phyloP scores from a whole-genome alignment of 352 stramenopile species.

The Pythium rishiriense region DNA sequence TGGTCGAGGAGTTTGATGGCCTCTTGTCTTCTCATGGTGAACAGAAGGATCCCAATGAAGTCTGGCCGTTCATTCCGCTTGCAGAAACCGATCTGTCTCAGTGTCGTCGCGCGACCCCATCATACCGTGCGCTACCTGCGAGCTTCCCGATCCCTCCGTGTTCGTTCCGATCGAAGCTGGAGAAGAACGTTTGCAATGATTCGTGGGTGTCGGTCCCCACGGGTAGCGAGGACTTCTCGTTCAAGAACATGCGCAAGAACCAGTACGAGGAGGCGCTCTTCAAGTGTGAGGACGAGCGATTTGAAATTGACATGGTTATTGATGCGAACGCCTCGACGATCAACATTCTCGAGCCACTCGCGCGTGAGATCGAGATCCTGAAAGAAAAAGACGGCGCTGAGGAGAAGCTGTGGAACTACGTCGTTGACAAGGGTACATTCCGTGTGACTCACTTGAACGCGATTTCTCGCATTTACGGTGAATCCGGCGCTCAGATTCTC shows the following conservation, averaged over 20 bases:
- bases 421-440: conserved; percentile 95
- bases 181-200: conserved; percentile 94
- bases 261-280: conserved; percentile 99
- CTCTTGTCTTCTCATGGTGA: conserved; percentile 75
- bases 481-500: conserved; percentile 88
- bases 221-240: conserved; percentile 98
- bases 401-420: conserved; percentile 83
- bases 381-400: conserved; percentile 64
- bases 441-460: conserved; percentile 97
- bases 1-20: conserved; percentile 81
- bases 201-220: conserved; percentile 98
- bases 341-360: conserved; percentile 94
- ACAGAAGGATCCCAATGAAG: conserved; percentile 83
- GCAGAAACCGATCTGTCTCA: conserved; percentile 91
- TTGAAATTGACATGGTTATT: conserved; percentile 94
- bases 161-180: conserved; percentile 92
- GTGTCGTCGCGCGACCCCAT: conserved; percentile 92
- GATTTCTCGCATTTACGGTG: conserved; percentile 98
- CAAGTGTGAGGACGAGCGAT: conserved; percentile 98
- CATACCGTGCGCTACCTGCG: conserved; percentile 96
- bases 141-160: conserved; percentile 98
- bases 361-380: conserved; percentile 92
- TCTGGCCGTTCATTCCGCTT: conserved; percentile 91
- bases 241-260: conserved; percentile 99
- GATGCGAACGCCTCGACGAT: conserved; percentile 97